Evolutionary conservation across 345 rosid species (phyloP).

Genomic region (Psidium guajava): DNA sequence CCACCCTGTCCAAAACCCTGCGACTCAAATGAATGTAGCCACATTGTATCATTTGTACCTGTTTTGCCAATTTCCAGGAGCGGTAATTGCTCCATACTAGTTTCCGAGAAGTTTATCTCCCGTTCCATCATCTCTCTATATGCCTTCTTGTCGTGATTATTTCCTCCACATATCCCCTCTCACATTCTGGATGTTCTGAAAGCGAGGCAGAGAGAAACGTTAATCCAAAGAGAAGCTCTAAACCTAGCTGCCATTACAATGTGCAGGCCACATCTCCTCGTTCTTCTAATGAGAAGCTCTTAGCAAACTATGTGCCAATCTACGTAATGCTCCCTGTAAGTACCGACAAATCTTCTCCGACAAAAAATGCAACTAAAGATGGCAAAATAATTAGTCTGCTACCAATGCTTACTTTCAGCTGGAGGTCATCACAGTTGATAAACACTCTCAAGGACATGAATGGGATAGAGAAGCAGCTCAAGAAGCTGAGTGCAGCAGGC

Average conservation of each 20-base stretch:
- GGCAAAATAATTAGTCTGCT: neutral
- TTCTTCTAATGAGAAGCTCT: conserved; percentile 26
- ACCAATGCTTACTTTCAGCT: conserved; percentile 19
- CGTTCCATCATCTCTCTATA: neutral
- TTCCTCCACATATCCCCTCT: neutral
- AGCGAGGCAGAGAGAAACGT: neutral
- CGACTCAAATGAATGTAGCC: neutral
- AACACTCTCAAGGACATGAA: conserved; percentile 32
- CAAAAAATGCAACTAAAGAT: neutral
- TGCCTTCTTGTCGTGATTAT: neutral
- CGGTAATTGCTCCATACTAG: neutral
- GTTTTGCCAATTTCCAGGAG: neutral
- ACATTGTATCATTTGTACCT: neutral
- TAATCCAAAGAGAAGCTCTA: neutral
- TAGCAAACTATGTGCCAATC: conserved; percentile 63
- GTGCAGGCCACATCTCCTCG: conserved; percentile 24
- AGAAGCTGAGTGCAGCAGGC: conserved; percentile 50
- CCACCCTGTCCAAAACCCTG: neutral
- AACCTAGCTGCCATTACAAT: neutral
- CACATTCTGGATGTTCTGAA: neutral
- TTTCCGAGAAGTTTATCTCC: neutral
- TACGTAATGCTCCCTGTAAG: conserved; percentile 90
- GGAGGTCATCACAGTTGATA: conserved; percentile 40
- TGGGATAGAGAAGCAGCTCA: conserved; percentile 40
- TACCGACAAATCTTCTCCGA: neutral